Conservation (phyloP, 805 yeast genomes). For the Saccharomycopsis schoenii region DNA sequence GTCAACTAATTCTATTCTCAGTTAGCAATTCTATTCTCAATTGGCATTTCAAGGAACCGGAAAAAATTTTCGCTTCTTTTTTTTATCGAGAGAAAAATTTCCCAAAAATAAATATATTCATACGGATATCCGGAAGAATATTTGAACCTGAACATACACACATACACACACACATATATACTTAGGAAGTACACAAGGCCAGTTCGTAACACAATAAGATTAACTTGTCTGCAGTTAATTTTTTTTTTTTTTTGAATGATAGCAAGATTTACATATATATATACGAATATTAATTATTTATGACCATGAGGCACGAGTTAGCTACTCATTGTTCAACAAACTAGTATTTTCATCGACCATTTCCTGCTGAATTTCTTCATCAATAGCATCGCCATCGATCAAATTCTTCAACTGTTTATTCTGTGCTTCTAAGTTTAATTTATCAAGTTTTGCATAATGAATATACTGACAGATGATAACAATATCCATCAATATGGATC, state of each 20-base stretch:
- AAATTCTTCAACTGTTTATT: not conserved
- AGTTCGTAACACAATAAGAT: too few relatives aligned
- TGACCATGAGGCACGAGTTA: too few relatives aligned
- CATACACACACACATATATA: too few relatives aligned
- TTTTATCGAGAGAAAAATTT: too few relatives aligned
- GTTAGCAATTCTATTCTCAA: too few relatives aligned
- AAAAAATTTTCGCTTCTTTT: not conserved
- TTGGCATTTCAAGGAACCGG: not conserved
- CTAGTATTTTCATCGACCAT: not conserved
- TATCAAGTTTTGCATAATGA: constrained; percentile 20
- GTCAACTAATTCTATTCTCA: too few relatives aligned
- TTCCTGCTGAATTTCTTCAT: not conserved
- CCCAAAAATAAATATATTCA: not conserved
- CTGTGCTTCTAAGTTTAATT: constrained; percentile 17
- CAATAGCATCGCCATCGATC: not conserved
- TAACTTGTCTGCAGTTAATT: too few relatives aligned
- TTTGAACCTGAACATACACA: not conserved
- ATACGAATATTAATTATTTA: too few relatives aligned
- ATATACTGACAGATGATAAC: constrained; percentile 54
- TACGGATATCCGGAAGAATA: not conserved
- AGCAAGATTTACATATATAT: too few relatives aligned
- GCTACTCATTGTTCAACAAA: not conserved
- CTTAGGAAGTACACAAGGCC: too few relatives aligned
- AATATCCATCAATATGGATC: constrained; percentile 72
- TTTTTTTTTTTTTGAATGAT: too few relatives aligned